Base-by-base conservation (phyloP, 176 grass and related monocot species). In the Lolium perenne region DNA sequence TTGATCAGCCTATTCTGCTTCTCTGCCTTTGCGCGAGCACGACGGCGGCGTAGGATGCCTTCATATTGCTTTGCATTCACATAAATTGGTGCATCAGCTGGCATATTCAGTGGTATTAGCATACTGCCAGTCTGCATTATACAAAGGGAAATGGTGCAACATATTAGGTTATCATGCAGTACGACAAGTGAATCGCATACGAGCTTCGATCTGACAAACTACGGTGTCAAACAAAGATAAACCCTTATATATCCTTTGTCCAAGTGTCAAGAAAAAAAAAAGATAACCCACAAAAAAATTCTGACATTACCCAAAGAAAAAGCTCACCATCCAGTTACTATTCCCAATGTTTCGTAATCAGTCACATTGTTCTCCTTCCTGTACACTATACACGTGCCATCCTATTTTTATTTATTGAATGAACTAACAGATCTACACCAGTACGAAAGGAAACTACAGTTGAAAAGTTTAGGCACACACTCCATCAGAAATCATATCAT, bases 1-100 rank as follows among this genome's bases (percentile, higher is more conserved):
- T 90, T 99, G 89, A 82, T 71, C 82, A 94, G 84, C 71, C 76
- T 92, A 76, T 94, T 90, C 41, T 86, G 81, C 38, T 53, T 95
- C 79, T 94, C 92, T 51, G 88, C 94, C 69, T 96, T 99, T 58
- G 90, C 88, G 70, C 97, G 97, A 85, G 97, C 94, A 55, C 80
- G 85, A 12, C 97, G 94, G 11, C 97, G 93, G 11, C 93, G 90
- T 69, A 99, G 74, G 54, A 99, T 99, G 40, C 82, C 97, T 84
- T 94, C 78, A 82, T 91, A 94, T 78, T 99, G 97, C 80, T 91
- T 99, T 35, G 90, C 92, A 35, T 99, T 99, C 80, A 99, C 97
- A 87, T 96, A 99, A 56, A 96, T 83, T 1, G 97, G 92, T 32
- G 90, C 88, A 78, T 99, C 94, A 71, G 85, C 57, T 70, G 94